Evolutionary conservation across 2,329 filamentous ascomycete species (phyloP), one percentile per base, ranked within the genome.

Genomic region (Cercospora sesami): DNA sequence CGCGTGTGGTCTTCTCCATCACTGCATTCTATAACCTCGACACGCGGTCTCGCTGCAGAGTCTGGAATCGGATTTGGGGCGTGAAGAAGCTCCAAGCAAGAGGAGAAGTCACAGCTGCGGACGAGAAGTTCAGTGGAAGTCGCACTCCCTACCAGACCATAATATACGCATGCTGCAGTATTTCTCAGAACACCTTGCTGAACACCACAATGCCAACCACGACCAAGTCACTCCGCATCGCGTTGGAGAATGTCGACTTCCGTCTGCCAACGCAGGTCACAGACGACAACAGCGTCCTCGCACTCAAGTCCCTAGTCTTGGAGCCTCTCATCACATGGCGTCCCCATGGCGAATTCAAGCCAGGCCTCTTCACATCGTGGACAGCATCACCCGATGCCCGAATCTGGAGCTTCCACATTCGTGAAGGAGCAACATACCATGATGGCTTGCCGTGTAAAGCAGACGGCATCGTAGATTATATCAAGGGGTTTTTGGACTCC

Each of bases 241-340:
- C 65, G 7, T 55, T 67, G 36, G 65, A 64, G 39, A 67, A 67
- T 42, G 65, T 67, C 16, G 65, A 67, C 23, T 67, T 67, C 16
- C 65, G 65, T 8, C 65, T 67, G 2, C 65, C 65, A 5, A 67
- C 65, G 2, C 65, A 67, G n/a, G 65, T 67, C 36, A 67, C 65
- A 3, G 65, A 67, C 21, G 65, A 67, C 55, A 67, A 67, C 65
- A 67, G 65, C 42, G 60, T 67, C 2, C 26, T 67, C n/a, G 65
- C 65, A 18, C 65, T 67, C 21, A 67, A 67, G 42, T 60, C 51
- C 1, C 55, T 67, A 5, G 65, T 55, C 14, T 64, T 67, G 21
- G 65, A 67, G 42, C 65, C 65, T 2, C 36, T 67, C 21, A 36
- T 67, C 48, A 18, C 33, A 57, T 67, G 65, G 65, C 65, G 55